Evolutionary conservation across 1,284 basidiomycete species (phyloP), one percentile per base, ranked within the genome.

Genomic region (Veloporphyrellus conicus): DNA sequence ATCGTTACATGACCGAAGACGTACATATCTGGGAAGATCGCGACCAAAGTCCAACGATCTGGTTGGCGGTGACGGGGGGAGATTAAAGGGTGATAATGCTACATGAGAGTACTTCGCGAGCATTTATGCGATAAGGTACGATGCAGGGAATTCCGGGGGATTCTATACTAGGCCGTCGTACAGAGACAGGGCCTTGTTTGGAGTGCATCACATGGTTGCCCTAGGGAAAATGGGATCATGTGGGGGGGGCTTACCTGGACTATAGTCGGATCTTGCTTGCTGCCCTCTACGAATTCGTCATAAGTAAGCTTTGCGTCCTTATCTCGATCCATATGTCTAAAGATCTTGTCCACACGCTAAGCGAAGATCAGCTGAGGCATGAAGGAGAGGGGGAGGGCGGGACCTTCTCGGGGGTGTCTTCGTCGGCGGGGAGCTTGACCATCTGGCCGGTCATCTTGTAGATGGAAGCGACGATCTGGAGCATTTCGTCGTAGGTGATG

Each of bases 371-470:
- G 53, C 38, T 32, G 42, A 41, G 40, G 38, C 36, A 12, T 31
- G 31, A 40, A 31, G 34, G 33, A 34, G 42, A 36, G 40, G 27
- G 45, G 47, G 46, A 25, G 45, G 41, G 46, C 29, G 39, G 41
- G 55, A 87, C 93, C 87, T 99, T 99, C 71, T 98, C 93, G 2
- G 96, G 96, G 16, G 96, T 99, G 72, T 99, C 93, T 71, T 99
- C 96, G 67, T 99, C 96, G 41, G 86, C 78, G 15, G 96, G 95
- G 22, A 99, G 81, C 68, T 94, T 95, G 60, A 99, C 95, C 94
- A 99, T 98, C 68, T 96, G 89, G 12, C 96, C 95, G 4, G 93
- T 95, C 93, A 96, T 96, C 79, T 95, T 95, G 78, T 97, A 97
- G 73, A 97, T 97, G 45, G 90, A 87, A 60, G 87, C 81, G 6